These are phyloP conservation scores for Chalciporus sphaerocephalus DNA, from an alignment of 768 basidiomycete genomes.

Conservation along the genomic window DNA sequence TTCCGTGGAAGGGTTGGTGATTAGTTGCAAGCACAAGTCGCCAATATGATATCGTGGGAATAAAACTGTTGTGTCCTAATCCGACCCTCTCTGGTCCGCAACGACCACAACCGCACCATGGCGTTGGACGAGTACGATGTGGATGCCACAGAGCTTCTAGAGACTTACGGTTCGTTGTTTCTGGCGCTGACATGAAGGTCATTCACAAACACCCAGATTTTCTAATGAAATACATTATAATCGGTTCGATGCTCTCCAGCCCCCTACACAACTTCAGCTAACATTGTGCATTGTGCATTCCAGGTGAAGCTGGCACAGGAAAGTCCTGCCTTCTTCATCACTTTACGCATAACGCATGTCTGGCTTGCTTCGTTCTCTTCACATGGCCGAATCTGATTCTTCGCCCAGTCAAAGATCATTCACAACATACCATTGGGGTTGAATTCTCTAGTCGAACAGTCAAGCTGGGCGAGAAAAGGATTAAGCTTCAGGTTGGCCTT, in stretches of 20 bases:
- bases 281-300: conserved; percentile 1
- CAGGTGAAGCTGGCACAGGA: conserved; percentile 94
- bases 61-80: background rate
- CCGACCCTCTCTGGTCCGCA: conserved; percentile 1
- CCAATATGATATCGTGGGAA: conserved; percentile 22
- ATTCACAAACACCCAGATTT: conserved; percentile 63
- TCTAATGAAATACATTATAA: conserved; percentile 97
- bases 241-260: conserved; percentile 52
- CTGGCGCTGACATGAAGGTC: background rate
- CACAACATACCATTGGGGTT: conserved; percentile 97
- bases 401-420: conserved; percentile 85
- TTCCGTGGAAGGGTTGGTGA: conserved; percentile 89
- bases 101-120: conserved; percentile 38
- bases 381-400: conserved; percentile 5
- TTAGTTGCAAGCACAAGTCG: background rate
- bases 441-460: conserved; percentile 96
- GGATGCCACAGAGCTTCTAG: conserved; percentile 88
- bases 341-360: conserved; percentile 93
- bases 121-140: conserved; percentile 61
- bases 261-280: conserved; percentile 7
- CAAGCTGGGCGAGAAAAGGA: conserved; percentile 87
- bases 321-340: conserved; percentile 97
- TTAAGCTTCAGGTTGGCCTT: conserved; percentile 82
- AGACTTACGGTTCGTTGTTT: conserved; percentile 75
- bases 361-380: conserved; percentile 32